Evolutionary conservation across 495 filamentous ascomycete genomes (phyloP), one percentile per base, ranked within the genome.

Genomic region (Trichoderma orchidacearum): DNA sequence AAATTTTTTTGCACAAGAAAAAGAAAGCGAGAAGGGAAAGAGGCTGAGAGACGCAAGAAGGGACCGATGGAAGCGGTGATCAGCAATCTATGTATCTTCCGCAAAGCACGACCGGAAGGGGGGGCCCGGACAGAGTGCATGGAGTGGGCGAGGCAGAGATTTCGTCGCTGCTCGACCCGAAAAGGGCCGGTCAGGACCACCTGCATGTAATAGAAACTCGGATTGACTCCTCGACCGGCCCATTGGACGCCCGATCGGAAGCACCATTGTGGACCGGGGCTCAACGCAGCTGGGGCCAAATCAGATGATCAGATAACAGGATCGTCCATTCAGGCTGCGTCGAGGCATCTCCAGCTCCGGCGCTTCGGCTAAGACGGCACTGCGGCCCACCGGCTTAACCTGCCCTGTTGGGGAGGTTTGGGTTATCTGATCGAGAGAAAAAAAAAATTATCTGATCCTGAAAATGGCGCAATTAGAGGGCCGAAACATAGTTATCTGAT

Each of bases 21-120:
- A n/a, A 56, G 55, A 54, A 25, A 55, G 56, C 55, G 38, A 48
- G 29, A 45, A 17, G 53, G 23, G 17, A 21, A 15, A 34, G 53
- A 34, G 30, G 18, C 18, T 15, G 23, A 5, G 5, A 15, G n/a
- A 21, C n/a, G 15, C 15, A 21, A 17, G 17, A 13, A 17, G 51
- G 11, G 12, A 9, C 5, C 15, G 15, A 12, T 18, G 7, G 27
- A 13, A 23, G 18, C 3, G 51, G 51, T n/a, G 30, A 17, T 17
- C 12, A 18, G 51, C 28, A 53, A 32, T 48, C 21, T 23, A 48
- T 17, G 41, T 48, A 48, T 27, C 23, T 25, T 48, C 15, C 23
- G 41, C 41, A n/a, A 11, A 6, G 18, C 28, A 32, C 18, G 51
- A 28, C 15, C 15, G 51, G 5, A 30, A 18, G 18, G 17, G 28